Evolutionary conservation across 192 early-diverging fungal species (phyloP).

Genomic region (Oehlia diaphana): DNA sequence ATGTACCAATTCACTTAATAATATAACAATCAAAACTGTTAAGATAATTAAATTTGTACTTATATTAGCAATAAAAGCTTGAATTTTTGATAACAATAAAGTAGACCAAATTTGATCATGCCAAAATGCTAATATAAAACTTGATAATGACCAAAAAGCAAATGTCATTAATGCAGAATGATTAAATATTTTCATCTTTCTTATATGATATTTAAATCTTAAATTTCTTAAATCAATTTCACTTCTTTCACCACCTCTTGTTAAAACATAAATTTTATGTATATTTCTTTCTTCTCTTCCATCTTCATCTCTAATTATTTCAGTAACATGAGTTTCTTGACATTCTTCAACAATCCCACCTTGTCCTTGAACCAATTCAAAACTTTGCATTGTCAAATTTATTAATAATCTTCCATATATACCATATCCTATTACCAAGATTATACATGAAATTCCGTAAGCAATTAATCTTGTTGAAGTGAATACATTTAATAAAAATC

Average conservation of each 20-base stretch:
- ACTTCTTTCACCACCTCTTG: not conserved
- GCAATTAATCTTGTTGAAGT: not conserved
- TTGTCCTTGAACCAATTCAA: conserved; percentile 9
- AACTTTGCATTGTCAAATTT: conserved; percentile 9
- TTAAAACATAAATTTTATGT: not conserved
- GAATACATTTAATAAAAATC: not conserved
- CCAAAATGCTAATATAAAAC: not conserved
- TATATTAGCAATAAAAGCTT: conserved; percentile 1
- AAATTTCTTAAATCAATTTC: not conserved
- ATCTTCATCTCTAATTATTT: not conserved
- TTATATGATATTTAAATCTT: conserved; percentile 6
- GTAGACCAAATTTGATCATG: not conserved
- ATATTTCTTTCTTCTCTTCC: not conserved
- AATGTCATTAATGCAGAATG: not conserved
- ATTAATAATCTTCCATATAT: conserved; percentile 18
- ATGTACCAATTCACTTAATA: not conserved
- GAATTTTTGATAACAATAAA: not conserved
- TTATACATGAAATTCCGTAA: not conserved
- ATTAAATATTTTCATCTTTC: not conserved
- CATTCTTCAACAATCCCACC: not conserved
- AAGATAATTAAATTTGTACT: not conserved
- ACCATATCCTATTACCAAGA: not conserved
- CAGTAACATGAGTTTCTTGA: not conserved
- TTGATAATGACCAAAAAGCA: not conserved
- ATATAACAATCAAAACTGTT: not conserved